These are phyloP conservation scores for Populus pruinosa DNA, from an alignment of 345 rosid genomes.

Conservation along the genomic window DNA sequence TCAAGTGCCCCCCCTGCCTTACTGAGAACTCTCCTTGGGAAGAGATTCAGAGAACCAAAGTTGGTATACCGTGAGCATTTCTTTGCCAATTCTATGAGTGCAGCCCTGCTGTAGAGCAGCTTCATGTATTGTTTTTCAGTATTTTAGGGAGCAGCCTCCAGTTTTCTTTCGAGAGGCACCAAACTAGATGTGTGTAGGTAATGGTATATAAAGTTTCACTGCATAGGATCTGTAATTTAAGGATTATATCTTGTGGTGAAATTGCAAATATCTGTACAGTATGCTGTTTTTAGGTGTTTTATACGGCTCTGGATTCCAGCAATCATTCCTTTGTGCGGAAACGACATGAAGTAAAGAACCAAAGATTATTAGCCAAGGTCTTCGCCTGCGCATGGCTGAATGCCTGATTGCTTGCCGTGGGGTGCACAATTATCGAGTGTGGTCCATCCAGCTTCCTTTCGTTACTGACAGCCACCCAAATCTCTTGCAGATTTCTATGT, in stretches of 20 bases:
- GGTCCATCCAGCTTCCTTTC: too few relatives aligned
- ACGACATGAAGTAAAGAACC: too few relatives aligned
- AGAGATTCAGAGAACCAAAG: constrained; percentile 39
- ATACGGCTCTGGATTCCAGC: background rate
- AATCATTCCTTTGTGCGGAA: too few relatives aligned
- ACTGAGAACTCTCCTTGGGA: constrained; percentile 40
- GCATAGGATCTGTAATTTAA: background rate
- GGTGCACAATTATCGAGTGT: too few relatives aligned
- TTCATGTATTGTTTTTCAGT: background rate
- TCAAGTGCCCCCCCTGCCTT: constrained; percentile 51
- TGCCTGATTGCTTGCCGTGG: too few relatives aligned
- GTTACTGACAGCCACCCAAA: too few relatives aligned
- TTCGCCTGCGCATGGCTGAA: too few relatives aligned
- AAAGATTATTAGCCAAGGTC: too few relatives aligned
- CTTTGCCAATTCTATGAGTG: constrained; percentile 68
- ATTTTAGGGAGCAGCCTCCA: background rate
- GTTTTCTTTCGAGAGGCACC: background rate
- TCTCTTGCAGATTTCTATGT: too few relatives aligned
- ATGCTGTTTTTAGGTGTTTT: too few relatives aligned
- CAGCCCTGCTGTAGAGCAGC: constrained; percentile 35
- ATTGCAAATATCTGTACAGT: background rate
- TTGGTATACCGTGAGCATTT: constrained; percentile 55
- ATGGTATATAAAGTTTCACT: background rate
- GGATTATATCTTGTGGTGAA: background rate
- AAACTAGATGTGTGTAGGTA: too few relatives aligned